These are phyloP conservation scores for Exophiala lecanii-corni DNA, from an alignment of 2,329 filamentous ascomycete species.

Conservation along the genomic window DNA sequence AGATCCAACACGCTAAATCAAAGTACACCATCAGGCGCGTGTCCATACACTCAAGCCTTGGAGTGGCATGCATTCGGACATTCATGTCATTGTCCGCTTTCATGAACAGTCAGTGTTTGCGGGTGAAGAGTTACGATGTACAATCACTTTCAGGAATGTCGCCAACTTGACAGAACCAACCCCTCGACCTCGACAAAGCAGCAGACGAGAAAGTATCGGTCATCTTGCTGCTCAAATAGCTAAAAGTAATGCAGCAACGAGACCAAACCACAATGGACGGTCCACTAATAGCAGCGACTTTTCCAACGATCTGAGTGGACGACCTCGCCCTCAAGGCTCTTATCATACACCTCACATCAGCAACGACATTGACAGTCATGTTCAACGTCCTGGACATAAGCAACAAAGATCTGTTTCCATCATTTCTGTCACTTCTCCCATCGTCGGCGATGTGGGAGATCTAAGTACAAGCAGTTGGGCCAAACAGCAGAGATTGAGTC, in stretches of 20 bases:
- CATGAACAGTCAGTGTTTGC: conserved; percentile 92
- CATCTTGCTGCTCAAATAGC: conserved; percentile 19
- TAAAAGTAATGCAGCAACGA: conserved; percentile 2
- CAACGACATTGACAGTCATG: conserved; percentile 8
- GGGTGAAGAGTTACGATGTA: conserved; percentile 91
- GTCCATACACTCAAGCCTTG: too few species aligned
- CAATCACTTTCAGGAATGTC: conserved; percentile 92
- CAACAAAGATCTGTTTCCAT: conserved; percentile 78
- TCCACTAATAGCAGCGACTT: conserved; percentile 10
- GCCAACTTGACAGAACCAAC: conserved; percentile 46
- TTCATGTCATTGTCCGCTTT: conserved; percentile 94
- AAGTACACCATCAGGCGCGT: too few species aligned
- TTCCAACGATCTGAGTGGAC: conserved; percentile 13
- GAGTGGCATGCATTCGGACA: conserved; percentile 62
- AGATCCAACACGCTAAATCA: too few species aligned
- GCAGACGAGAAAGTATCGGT: conserved; percentile 22
- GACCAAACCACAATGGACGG: conserved; percentile 13
- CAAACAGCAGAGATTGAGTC: conserved; percentile 16
- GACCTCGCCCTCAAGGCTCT: conserved; percentile 38
- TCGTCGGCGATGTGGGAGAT: conserved; percentile 9
- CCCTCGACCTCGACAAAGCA: conserved; percentile 28
- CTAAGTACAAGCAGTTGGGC: conserved; percentile 8
- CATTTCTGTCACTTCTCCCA: conserved; percentile 60
- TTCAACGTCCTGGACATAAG: conserved; percentile 44
- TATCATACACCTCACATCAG: conserved; percentile 36